These are phyloP conservation scores for Drechslerella dactyloides DNA, from an alignment of 2,329 filamentous ascomycete species.

Conservation along the genomic window DNA sequence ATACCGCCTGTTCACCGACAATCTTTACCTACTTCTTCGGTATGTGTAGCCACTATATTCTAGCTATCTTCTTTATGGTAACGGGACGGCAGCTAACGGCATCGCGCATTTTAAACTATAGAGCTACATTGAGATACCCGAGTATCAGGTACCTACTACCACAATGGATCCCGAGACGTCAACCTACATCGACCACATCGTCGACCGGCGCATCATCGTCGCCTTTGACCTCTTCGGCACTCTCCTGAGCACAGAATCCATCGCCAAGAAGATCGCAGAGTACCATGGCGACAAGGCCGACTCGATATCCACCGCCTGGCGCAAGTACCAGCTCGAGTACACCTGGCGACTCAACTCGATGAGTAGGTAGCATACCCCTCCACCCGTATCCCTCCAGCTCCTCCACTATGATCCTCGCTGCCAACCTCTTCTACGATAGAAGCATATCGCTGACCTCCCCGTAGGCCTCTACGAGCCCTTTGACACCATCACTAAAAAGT, in stretches of 20 bases:
- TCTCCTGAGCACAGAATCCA: constrained; percentile 73
- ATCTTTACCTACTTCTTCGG: too few species aligned
- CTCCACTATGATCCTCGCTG: neutral
- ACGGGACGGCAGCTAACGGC: too few species aligned
- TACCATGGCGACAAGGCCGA: constrained; percentile 63
- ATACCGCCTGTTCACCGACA: too few species aligned
- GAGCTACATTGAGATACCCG: too few species aligned
- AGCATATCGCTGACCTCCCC: constrained; percentile 4
- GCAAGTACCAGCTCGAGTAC: constrained; percentile 76
- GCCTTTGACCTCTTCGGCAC: constrained; percentile 80
- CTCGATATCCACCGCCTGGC: constrained; percentile 68
- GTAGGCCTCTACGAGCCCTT: constrained; percentile 70
- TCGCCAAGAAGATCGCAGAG: constrained; percentile 65
- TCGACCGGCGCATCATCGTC: constrained; percentile 59
- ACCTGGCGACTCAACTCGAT: constrained; percentile 78
- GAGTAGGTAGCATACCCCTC: constrained; percentile 64
- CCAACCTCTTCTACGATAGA: neutral
- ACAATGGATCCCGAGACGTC: constrained; percentile 38
- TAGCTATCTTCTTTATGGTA: neutral
- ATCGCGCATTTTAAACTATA: too few species aligned
- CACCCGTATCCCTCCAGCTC: constrained; percentile 25
- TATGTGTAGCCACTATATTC: too few species aligned
- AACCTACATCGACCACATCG: constrained; percentile 35
- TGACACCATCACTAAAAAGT: constrained; percentile 67
- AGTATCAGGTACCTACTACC: too few species aligned